These are phyloP conservation scores for Capronia epimyces DNA, from an alignment of 2,329 filamentous ascomycete genomes.

Conservation along the genomic window DNA sequence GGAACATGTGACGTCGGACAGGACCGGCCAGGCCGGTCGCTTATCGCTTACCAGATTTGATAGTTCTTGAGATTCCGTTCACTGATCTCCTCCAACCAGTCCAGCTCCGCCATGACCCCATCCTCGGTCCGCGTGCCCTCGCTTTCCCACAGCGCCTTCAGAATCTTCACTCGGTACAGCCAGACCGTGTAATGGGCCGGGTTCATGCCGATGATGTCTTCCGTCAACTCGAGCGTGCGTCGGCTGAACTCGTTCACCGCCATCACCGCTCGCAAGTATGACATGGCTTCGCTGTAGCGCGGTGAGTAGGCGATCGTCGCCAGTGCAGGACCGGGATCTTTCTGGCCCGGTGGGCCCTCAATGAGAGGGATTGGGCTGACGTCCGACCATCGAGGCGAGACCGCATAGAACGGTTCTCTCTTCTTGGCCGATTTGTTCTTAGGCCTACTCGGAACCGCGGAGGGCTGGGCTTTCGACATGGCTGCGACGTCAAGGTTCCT, in stretches of 20 bases:
- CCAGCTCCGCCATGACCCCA: conserved; percentile 53
- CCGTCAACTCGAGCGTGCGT: conserved; percentile 73
- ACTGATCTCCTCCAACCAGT: conserved; percentile 80
- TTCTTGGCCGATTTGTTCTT: conserved; percentile 20
- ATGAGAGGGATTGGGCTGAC: conserved; percentile 75
- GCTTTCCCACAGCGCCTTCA: conserved; percentile 48
- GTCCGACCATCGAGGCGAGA: conserved; percentile 76
- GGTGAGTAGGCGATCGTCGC: conserved; percentile 89
- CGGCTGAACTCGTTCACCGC: conserved; percentile 75
- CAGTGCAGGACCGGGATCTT: conserved; percentile 54
- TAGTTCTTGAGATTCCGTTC: conserved; percentile 91
- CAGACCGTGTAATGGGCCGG: conserved; percentile 98
- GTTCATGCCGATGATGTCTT: conserved; percentile 86
- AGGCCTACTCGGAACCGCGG: conserved; percentile 16
- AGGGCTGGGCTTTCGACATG: background rate
- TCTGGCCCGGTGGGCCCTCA: conserved; percentile 52
- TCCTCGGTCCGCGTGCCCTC: conserved; percentile 49
- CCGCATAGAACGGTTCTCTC: conserved; percentile 45
- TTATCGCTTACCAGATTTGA: conserved; percentile 69
- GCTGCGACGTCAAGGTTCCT: too few relatives aligned
- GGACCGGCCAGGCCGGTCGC: background rate
- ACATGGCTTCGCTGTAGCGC: conserved; percentile 86
- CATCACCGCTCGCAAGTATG: conserved; percentile 93
- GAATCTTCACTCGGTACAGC: conserved; percentile 82
- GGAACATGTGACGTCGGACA: too few relatives aligned